These are phyloP conservation scores for Arabidopsis suecica DNA, from an alignment of 345 rosid genomes.

Conservation along the genomic window DNA sequence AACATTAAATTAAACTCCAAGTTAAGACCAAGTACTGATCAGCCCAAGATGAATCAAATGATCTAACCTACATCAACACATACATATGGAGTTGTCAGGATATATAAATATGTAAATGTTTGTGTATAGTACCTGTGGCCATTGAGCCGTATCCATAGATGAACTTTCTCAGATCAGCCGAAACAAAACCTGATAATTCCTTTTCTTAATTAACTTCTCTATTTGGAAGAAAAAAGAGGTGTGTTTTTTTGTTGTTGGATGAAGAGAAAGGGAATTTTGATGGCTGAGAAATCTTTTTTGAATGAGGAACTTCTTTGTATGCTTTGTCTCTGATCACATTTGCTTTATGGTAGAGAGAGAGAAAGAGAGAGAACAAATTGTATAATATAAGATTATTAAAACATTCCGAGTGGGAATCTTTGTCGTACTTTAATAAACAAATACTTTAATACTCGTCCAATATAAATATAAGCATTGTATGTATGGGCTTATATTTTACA, in stretches of 20 bases:
- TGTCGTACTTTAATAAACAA: slow-evolving; percentile 45
- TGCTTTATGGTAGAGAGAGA: slow-evolving; percentile 53
- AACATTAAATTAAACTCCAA: slow-evolving; percentile 30
- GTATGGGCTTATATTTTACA: slow-evolving; percentile 17
- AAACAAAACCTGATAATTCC: slow-evolving; percentile 36
- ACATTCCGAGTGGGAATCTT: slow-evolving; percentile 56
- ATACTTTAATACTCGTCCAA: slow-evolving; percentile 35
- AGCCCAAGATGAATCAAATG: slow-evolving; percentile 14
- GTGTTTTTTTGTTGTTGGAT: slow-evolving; percentile 40
- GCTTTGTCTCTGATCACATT: slow-evolving; percentile 48
- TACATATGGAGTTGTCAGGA: slow-evolving; percentile 13
- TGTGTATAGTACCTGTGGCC: slow-evolving; percentile 85
- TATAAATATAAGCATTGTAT: slow-evolving; percentile 18
- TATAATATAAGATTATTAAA: slow-evolving; percentile 36
- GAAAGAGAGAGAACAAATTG: slow-evolving; percentile 38
- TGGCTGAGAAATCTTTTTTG: slow-evolving; percentile 46
- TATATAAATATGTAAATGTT: slow-evolving; percentile 15
- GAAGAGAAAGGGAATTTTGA: slow-evolving; percentile 49
- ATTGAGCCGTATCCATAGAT: slow-evolving; percentile 94
- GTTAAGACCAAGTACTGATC: slow-evolving; percentile 16
- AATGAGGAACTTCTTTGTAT: slow-evolving; percentile 55
- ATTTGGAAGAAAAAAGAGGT: neutral
- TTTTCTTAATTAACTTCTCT: slow-evolving; percentile 5
- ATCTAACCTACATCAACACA: slow-evolving; percentile 21
- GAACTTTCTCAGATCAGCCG: slow-evolving; percentile 45